Conservation (phyloP, 345 rosid genomes). For the Brassica nigra region DNA sequence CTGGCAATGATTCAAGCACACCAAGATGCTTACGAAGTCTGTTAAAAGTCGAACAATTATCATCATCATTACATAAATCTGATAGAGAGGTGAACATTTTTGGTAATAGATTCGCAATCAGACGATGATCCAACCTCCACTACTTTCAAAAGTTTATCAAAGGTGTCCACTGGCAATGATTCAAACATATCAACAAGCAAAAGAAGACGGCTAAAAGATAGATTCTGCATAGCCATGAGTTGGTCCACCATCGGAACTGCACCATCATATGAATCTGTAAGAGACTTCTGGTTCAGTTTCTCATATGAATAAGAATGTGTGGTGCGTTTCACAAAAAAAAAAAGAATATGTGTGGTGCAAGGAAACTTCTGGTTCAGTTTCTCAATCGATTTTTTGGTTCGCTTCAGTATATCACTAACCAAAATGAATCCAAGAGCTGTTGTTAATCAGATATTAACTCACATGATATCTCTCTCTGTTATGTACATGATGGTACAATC, state of each 20-base stretch:
- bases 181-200: background rate
- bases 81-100: background rate
- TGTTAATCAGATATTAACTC: too few relatives aligned
- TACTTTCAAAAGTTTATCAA: background rate
- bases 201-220: background rate
- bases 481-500: too few relatives aligned
- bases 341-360: background rate
- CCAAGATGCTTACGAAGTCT: background rate
- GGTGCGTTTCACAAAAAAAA: too few relatives aligned
- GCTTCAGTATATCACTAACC: background rate
- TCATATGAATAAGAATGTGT: background rate
- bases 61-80: background rate
- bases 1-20: background rate
- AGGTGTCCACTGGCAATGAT: background rate
- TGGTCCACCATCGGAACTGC: background rate
- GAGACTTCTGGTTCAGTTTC: background rate
- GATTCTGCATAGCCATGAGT: background rate
- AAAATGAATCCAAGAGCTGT: too few relatives aligned
- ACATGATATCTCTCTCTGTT: too few relatives aligned
- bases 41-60: background rate
- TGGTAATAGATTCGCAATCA: background rate
- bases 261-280: background rate
- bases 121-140: background rate
- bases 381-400: background rate
- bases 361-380: background rate